Evolutionary conservation across 805 yeast genomes (phyloP).

Genomic region (Ogataea ganodermae): DNA sequence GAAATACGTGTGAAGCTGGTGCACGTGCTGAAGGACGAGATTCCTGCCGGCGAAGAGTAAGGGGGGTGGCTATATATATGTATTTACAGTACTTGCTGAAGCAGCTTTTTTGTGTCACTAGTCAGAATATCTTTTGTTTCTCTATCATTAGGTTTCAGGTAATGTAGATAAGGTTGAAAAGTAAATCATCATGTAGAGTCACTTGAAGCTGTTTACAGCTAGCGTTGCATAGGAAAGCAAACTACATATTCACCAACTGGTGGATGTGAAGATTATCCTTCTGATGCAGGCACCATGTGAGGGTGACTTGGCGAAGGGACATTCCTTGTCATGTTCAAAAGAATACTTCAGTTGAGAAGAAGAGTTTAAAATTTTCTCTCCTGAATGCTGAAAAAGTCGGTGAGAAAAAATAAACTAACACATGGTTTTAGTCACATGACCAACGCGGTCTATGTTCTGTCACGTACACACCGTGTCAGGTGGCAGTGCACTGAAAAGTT

Average conservation of each 20-base stretch:
- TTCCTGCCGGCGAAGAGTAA: constrained; percentile 92
- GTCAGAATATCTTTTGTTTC: constrained; percentile 12
- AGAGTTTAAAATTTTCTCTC: neutral
- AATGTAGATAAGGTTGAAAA: constrained; percentile 40
- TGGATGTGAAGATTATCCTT: neutral
- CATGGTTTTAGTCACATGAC: neutral
- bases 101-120: neutral
- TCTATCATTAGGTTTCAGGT: constrained; percentile 34
- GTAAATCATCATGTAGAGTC: constrained; percentile 31
- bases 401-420: no score
- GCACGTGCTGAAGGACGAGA: constrained; percentile 83
- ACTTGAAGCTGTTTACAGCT: neutral
- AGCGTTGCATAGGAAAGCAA: neutral
- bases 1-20: constrained; percentile 75
- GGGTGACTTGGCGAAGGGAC: no score
- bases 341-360: neutral
- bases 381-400: neutral
- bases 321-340: no score
- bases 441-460: neutral
- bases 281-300: neutral
- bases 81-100: neutral
- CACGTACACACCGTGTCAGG: neutral
- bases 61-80: neutral
- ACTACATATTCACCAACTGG: neutral
- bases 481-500: neutral